Evolutionary conservation across 768 basidiomycete species (phyloP), one percentile per base, ranked within the genome.

Genomic region (Leccinum pellstonianum): DNA sequence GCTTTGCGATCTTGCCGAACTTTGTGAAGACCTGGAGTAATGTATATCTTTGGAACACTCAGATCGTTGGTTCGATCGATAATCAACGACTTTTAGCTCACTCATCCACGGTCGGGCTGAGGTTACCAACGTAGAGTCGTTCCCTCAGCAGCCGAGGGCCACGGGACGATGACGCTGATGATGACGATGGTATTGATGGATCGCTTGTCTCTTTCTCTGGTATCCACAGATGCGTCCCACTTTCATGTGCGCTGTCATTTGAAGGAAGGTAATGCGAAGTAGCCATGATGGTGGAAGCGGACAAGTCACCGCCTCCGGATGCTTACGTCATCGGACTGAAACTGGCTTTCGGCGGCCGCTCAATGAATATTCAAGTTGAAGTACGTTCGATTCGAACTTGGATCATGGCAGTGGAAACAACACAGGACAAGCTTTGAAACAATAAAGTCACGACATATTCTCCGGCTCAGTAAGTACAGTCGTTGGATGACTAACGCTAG

Each of bases 21-120:
- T 90, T 95, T 33, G 90, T 83, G 75, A 97, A 97, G 37, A 95
- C 75, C 74, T 95, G 91, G 21, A 98, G 83, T 15, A 99, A 81
- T 4, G 92, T 80, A 75, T 93, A 93, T 73, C 94, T 96, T 46
- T 68, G 53, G 56, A 58, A 52, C 17, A 54, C 46, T 74, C 46
- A 68, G 65, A 64, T 54, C 31, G 0, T 17, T 9, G 29, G 4
- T 12, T 38, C 25, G 23, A 55, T 51, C 1, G 33, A 59, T 19
- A 52, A 51, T 53, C 17, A 31, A 62, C n/a, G 11, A 53, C 23
- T 9, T 33, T 55, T 55, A 48, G 72, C 83, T 64, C 57, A 95
- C 91, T 97, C 93, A 73, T 95, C 92, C 33, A 96, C 90, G 6
- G 87, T 82, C 2, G 89, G 84, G 68, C 91, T 87, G 17, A 98